Conservation (phyloP, 177 flowering plant genomes). For the Vitis hybrid region DNA sequence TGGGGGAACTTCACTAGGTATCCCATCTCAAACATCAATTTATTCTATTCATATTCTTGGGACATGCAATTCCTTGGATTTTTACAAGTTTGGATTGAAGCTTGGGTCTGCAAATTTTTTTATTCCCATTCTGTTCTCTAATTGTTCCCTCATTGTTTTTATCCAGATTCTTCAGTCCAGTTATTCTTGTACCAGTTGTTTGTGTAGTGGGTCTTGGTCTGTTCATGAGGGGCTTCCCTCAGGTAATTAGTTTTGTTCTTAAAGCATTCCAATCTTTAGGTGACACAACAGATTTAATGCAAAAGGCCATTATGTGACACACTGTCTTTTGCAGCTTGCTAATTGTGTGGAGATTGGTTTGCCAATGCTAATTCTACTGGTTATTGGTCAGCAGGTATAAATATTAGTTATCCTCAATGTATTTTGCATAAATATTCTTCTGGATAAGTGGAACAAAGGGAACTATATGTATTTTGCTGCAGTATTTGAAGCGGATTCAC, state of each 20-base stretch:
- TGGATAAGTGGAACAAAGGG: background rate
- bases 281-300: background rate
- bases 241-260: slow-evolving; percentile 39
- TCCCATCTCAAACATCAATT: background rate
- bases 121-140: background rate
- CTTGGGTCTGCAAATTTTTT: background rate
- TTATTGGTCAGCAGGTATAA: slow-evolving; percentile 65
- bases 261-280: background rate
- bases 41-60: background rate
- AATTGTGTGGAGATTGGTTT: slow-evolving; percentile 90
- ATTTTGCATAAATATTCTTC: background rate
- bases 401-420: background rate
- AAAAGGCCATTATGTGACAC: background rate
- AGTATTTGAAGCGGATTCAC: slow-evolving; percentile 72
- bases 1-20: slow-evolving; percentile 88
- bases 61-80: background rate
- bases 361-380: slow-evolving; percentile 78
- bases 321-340: slow-evolving; percentile 53
- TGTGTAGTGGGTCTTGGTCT: slow-evolving; percentile 86
- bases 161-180: slow-evolving; percentile 72
- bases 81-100: background rate
- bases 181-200: slow-evolving; percentile 74
- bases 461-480: slow-evolving; percentile 14
- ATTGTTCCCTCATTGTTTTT: background rate
- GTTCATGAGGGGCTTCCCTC: slow-evolving; percentile 84